These are phyloP conservation scores for Sporobolomyces pararoseus DNA, from an alignment of 768 basidiomycete species.

Conservation along the genomic window DNA sequence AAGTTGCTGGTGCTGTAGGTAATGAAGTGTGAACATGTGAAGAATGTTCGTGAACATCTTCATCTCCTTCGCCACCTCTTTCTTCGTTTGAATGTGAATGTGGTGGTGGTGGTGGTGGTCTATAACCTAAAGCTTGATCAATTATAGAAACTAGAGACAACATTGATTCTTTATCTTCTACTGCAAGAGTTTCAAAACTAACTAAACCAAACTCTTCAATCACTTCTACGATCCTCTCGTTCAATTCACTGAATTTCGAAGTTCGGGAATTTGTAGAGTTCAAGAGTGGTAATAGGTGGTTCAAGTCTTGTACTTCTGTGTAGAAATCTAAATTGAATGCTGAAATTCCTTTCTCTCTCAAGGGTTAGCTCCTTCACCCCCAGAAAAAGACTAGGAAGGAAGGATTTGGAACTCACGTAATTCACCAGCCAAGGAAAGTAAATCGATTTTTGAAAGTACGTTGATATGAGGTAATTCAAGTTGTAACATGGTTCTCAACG, in stretches of 20 bases:
- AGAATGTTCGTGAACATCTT: slow-evolving; percentile 42
- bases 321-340: slow-evolving; percentile 98
- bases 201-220: slow-evolving; percentile 90
- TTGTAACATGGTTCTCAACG: slow-evolving; percentile 95
- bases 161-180: slow-evolving; percentile 97
- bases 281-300: slow-evolving; percentile 75
- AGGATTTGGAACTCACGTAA: slow-evolving; percentile 59
- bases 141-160: slow-evolving; percentile 74
- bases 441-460: slow-evolving; percentile 90
- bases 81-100: slow-evolving; percentile 10
- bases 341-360: slow-evolving; percentile 46
- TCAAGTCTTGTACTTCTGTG: slow-evolving; percentile 94
- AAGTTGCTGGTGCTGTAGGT: slow-evolving; percentile 27
- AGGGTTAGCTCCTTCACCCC: neutral
- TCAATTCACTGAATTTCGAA: slow-evolving; percentile 70
- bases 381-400: too few species aligned
- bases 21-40: slow-evolving; percentile 42
- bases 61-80: too few species aligned
- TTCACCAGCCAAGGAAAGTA: slow-evolving; percentile 84
- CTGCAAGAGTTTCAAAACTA: slow-evolving; percentile 92
- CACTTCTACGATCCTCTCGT: slow-evolving; percentile 84
- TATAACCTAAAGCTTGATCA: slow-evolving; percentile 87
- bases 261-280: slow-evolving; percentile 53
- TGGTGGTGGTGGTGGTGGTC: slow-evolving; percentile 64
- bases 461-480: slow-evolving; percentile 97